Conservation (phyloP, 2,329 filamentous ascomycete species). For the Huntiella omanensis region DNA sequence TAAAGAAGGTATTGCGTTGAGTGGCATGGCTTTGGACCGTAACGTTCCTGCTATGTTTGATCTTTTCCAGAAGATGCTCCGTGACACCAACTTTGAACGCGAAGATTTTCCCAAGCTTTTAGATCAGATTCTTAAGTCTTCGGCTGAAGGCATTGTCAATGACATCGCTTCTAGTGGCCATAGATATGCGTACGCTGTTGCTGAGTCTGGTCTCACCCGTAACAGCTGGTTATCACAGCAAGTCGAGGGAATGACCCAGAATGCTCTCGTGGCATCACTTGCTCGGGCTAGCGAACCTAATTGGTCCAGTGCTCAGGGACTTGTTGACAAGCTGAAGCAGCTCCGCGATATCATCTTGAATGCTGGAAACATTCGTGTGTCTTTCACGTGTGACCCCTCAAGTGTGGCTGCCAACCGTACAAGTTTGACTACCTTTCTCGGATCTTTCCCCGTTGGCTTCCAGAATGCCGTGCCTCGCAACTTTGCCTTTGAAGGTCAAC, state of each 20-base stretch:
- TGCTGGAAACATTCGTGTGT: slow-evolving; percentile 51
- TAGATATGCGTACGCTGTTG: slow-evolving; percentile 64
- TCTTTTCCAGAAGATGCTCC: slow-evolving; percentile 58
- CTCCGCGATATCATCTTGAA: slow-evolving; percentile 67
- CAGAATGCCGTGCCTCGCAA: background rate
- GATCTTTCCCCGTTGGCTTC: slow-evolving; percentile 3
- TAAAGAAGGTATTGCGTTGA: slow-evolving; percentile 66
- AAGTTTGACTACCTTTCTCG: slow-evolving; percentile 46
- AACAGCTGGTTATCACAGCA: slow-evolving; percentile 61
- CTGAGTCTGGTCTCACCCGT: slow-evolving; percentile 59
- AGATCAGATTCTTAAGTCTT: slow-evolving; percentile 67
- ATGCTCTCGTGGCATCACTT: slow-evolving; percentile 64
- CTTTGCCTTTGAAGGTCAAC: slow-evolving; percentile 7
- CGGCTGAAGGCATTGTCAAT: slow-evolving; percentile 78
- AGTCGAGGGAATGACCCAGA: slow-evolving; percentile 75
- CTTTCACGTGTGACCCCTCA: slow-evolving; percentile 69
- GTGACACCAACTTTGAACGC: slow-evolving; percentile 79
- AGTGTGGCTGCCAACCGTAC: slow-evolving; percentile 51
- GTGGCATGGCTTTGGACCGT: slow-evolving; percentile 72
- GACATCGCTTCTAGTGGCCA: slow-evolving; percentile 83
- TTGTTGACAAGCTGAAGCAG: slow-evolving; percentile 65
- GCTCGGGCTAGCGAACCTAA: slow-evolving; percentile 43
- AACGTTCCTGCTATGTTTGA: slow-evolving; percentile 87
- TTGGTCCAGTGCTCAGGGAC: slow-evolving; percentile 49
- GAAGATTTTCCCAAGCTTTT: slow-evolving; percentile 66